Percentiles rank a stretch among this genome's conserved stretches.
These are phyloP conservation scores for Verbena officinalis DNA, from an alignment of 257 asterid species.

Conservation along the genomic window DNA sequence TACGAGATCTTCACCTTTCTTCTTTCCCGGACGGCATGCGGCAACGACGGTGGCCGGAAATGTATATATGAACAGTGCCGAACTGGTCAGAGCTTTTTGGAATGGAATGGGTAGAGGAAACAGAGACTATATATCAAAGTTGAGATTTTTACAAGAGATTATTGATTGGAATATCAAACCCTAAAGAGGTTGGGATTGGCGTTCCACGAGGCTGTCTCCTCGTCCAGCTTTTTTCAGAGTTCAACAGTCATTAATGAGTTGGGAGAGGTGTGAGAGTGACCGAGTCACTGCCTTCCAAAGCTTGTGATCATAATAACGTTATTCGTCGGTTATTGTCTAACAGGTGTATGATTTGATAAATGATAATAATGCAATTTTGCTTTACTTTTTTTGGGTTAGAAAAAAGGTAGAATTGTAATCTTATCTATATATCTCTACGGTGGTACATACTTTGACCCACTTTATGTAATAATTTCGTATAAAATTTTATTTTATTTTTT, in stretches of 20 bases:
- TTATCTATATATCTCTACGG: too few species aligned
- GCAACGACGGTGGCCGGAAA: conserved; percentile 19
- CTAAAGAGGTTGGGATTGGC: conserved; percentile 25
- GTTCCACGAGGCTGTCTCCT: conserved; percentile 8
- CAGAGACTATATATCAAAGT: too few species aligned
- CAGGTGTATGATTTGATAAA: conserved; percentile 17
- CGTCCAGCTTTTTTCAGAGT: conserved; percentile 18
- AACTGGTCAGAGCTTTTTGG: conserved; percentile 13
- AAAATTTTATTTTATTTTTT: too few species aligned
- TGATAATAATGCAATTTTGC: not conserved
- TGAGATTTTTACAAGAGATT: conserved; percentile 3
- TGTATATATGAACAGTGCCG: conserved; percentile 8
- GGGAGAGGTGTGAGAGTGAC: conserved; percentile 29
- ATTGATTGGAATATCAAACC: conserved; percentile 24
- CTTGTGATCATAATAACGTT: conserved; percentile 48
- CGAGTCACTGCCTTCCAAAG: conserved; percentile 33
- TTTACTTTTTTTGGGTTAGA: not conserved
- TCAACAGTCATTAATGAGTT: conserved; percentile 35
- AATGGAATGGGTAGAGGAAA: conserved; percentile 24
- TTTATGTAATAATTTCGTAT: too few species aligned
- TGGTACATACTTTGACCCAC: too few species aligned
- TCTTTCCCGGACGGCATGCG: conserved; percentile 28
- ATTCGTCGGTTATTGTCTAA: conserved; percentile 23
- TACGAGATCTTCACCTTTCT: conserved; percentile 32
- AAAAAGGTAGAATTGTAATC: too few species aligned